Evolutionary conservation across 352 stramenopile species (phyloP).

Genomic region (Phytopythium cucurbitacearum): DNA sequence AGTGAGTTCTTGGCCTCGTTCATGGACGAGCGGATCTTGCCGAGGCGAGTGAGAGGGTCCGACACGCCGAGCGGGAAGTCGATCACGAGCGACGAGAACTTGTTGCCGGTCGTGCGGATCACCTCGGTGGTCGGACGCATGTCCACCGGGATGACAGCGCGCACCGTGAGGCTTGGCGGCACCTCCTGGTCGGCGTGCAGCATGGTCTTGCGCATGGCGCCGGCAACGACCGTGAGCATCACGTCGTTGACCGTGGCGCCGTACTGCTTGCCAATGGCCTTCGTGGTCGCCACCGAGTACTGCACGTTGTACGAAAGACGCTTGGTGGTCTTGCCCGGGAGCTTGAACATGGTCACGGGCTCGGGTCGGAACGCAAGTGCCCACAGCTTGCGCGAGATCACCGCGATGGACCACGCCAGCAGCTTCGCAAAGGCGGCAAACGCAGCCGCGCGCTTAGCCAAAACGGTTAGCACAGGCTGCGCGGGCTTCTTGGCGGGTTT

Average conservation of each 20-base stretch:
- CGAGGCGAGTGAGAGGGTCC: conserved; percentile 45
- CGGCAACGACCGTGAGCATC: conserved; percentile 73
- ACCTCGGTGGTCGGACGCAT: conserved; percentile 69
- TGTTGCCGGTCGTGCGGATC: conserved; percentile 60
- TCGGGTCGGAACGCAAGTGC: conserved; percentile 47
- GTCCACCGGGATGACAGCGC: conserved; percentile 72
- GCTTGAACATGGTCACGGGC: conserved; percentile 65
- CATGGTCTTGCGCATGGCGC: conserved; percentile 72
- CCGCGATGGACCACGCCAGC: conserved; percentile 47
- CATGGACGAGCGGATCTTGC: conserved; percentile 46
- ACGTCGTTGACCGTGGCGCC: conserved; percentile 76
- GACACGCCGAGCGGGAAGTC: conserved; percentile 61
- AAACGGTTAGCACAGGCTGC: conserved; percentile 5
- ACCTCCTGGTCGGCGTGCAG: conserved; percentile 30
- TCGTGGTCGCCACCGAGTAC: conserved; percentile 69
- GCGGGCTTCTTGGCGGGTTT: conserved; percentile 21
- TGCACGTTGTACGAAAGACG: conserved; percentile 65
- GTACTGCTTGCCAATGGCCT: conserved; percentile 65
- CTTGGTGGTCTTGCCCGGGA: conserved; percentile 49
- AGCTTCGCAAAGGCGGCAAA: conserved; percentile 24
- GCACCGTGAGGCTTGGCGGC: conserved; percentile 43
- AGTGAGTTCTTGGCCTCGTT: conserved; percentile 76
- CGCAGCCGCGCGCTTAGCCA: conserved; percentile 9
- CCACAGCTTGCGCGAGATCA: conserved; percentile 52
- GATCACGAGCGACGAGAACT: conserved; percentile 74